Conservation (phyloP, 2,329 filamentous ascomycete genomes). For the Aspergillus bombycis region DNA sequence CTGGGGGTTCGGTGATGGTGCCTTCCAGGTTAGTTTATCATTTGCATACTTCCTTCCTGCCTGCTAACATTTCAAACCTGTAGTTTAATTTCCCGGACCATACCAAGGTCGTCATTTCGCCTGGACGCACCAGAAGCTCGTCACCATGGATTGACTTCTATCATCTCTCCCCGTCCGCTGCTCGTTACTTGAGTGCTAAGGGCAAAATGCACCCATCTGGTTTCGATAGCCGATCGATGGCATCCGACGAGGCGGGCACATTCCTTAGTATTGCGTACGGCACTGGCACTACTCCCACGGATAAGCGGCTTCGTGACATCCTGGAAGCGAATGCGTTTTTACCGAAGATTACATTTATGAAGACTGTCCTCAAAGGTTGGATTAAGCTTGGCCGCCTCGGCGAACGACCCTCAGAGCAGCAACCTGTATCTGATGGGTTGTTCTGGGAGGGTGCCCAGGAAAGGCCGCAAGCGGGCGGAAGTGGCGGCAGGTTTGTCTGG, state of each 20-base stretch:
- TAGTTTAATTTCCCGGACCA: slow-evolving; percentile 57
- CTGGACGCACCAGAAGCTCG: slow-evolving; percentile 40
- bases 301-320: slow-evolving; percentile 45
- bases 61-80: not conserved
- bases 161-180: slow-evolving; percentile 51
- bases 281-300: slow-evolving; percentile 33
- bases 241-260: slow-evolving; percentile 44
- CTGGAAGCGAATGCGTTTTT: slow-evolving; percentile 49
- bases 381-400: slow-evolving; percentile 42
- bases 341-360: slow-evolving; percentile 47
- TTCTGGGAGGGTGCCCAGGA: slow-evolving; percentile 49
- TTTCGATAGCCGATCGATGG: slow-evolving; percentile 46
- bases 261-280: slow-evolving; percentile 46
- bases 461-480: slow-evolving; percentile 44
- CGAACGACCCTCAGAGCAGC: slow-evolving; percentile 28
- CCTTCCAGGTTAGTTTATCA: slow-evolving; percentile 44
- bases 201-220: slow-evolving; percentile 48
- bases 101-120: slow-evolving; percentile 54
- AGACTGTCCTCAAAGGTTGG: slow-evolving; percentile 46
- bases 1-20: slow-evolving; percentile 55
- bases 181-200: slow-evolving; percentile 45
- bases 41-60: not conserved
- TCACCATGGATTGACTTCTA: slow-evolving; percentile 53
- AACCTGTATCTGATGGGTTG: slow-evolving; percentile 24
- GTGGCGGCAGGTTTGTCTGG: slow-evolving; percentile 56